A percentile compares a stretch with the other conserved stretches of the same genome.
phyloP scores from a whole-genome alignment of 208 protist genomes.

The Acanthamoeba culbertsoni region DNA sequence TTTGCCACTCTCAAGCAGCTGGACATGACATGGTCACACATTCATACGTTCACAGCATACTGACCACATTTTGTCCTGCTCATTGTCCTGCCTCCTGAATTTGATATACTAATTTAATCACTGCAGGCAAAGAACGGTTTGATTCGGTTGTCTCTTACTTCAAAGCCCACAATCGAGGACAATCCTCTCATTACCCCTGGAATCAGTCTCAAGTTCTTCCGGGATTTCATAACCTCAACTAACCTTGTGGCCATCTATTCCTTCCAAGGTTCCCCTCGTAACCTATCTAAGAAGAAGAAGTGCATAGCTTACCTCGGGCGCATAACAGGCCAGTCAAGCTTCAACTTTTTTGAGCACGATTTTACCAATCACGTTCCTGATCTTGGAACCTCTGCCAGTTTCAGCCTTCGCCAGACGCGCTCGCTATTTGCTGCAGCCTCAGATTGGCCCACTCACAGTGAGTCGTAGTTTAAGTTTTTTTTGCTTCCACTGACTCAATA shows the following conservation, averaged over 20 bases:
- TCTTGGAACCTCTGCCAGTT: neutral
- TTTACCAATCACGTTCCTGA: conserved; percentile 36
- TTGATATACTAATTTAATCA: too few relatives aligned
- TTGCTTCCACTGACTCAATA: neutral
- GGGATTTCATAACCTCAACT: neutral
- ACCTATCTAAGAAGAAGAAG: too few relatives aligned
- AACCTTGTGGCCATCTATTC: conserved; percentile 19
- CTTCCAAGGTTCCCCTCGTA: neutral
- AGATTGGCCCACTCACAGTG: neutral
- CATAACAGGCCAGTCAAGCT: neutral
- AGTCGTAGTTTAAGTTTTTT: neutral
- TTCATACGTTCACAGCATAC: too few relatives aligned
- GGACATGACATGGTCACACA: too few relatives aligned
- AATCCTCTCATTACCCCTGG: neutral
- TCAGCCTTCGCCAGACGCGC: neutral
- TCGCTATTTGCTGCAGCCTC: neutral
- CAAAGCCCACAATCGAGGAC: neutral
- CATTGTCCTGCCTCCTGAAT: too few relatives aligned
- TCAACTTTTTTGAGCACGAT: conserved; percentile 53
- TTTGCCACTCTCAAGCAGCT: neutral
- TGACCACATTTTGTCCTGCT: too few relatives aligned
- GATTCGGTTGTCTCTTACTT: neutral
- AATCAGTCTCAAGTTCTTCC: conserved; percentile 10
- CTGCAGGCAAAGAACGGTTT: too few relatives aligned
- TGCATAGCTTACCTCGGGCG: too few relatives aligned